Percentiles rank a stretch among this genome's conserved stretches.
Conservation (phyloP, 768 basidiomycete species). For the Tephrocybe sp. region DNA sequence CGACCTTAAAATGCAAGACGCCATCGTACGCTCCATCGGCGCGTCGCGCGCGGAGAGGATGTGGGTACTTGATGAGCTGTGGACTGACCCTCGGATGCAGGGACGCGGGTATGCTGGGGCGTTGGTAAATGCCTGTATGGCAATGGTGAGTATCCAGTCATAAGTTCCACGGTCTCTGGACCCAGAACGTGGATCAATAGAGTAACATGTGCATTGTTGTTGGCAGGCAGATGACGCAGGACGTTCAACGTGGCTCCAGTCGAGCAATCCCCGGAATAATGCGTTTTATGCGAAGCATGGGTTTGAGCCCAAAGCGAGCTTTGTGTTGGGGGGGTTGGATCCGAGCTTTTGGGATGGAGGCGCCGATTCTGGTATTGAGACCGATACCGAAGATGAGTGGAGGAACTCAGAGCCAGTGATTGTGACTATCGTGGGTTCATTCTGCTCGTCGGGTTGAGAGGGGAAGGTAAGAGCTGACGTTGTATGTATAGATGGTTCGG, state of each 20-base stretch:
- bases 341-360: conserved; percentile 5
- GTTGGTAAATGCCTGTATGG: conserved; percentile 23
- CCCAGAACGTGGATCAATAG: not conserved
- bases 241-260: conserved; percentile 26
- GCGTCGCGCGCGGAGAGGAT: conserved; percentile 22
- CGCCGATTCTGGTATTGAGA: too few relatives aligned
- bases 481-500: conserved; percentile 10
- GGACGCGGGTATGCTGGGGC: conserved; percentile 28
- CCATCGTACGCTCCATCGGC: conserved; percentile 20
- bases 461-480: not conserved
- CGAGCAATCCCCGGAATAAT: conserved; percentile 21
- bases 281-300: conserved; percentile 24
- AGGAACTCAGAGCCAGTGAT: conserved; percentile 27
- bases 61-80: conserved; percentile 26
- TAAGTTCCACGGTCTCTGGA: not conserved
- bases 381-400: not conserved
- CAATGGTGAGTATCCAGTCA: conserved; percentile 18
- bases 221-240: conserved; percentile 26
- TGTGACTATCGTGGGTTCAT: conserved; percentile 24
- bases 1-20: conserved; percentile 19
- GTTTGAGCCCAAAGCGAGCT: conserved; percentile 20
- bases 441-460: not conserved
- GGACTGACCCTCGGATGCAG: conserved; percentile 24
- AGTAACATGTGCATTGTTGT: not conserved
- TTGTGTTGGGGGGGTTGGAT: conserved; percentile 26